Base-by-base conservation (phyloP, 1,284 basidiomycete genomes). In the Singerocomus rubriflavus region DNA sequence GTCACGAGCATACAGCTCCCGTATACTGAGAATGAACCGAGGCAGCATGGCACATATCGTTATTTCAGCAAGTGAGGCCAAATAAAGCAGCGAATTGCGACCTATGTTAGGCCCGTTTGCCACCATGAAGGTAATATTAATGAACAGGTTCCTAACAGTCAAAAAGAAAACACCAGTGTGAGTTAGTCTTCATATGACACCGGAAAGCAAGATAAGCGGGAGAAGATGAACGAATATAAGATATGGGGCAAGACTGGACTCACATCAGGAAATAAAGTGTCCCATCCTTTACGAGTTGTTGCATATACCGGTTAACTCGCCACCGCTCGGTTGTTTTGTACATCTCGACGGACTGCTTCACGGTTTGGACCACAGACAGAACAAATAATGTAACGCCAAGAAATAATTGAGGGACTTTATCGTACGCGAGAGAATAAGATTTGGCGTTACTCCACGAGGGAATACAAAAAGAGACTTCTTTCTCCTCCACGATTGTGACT, bases 1-100 rank as follows among this genome's bases (percentile, higher is more conserved):
- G 17, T 42, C 52, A 1, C n/a, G 34, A 10, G 46, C 33, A 25
- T 56, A 59, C 13, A 52, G 16, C 17, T 56, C 57, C 21, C 53
- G 53, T 31, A 56, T 9, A 39, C 36, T 5, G 21, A 56, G 46
- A 43, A 56, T 40, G 35, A 56, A 46, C n/a, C 44, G 47, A 30
- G 55, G 53, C 5, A 56, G 12, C 13, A 38, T 30, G 30, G 16
- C 14, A 9, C 4, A 29, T 1, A 44, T 2, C 6, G 21, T 0
- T n/a, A 38, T 17, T n/a, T 4, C 27, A 11, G 4, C 8, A 11
- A 54, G 8, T 0, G 4, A 4, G 1, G 0, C 0, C 14, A 35
- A 33, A 14, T 21, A 35, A 13, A 39, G 8, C 3, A 5, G 0
- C 10, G 6, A 6, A n/a, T 26, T 13, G 17, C 0, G 3, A 4